phyloP scores from a whole-genome alignment of 2,329 filamentous ascomycete genomes.

The Xylariaceae sp. region DNA sequence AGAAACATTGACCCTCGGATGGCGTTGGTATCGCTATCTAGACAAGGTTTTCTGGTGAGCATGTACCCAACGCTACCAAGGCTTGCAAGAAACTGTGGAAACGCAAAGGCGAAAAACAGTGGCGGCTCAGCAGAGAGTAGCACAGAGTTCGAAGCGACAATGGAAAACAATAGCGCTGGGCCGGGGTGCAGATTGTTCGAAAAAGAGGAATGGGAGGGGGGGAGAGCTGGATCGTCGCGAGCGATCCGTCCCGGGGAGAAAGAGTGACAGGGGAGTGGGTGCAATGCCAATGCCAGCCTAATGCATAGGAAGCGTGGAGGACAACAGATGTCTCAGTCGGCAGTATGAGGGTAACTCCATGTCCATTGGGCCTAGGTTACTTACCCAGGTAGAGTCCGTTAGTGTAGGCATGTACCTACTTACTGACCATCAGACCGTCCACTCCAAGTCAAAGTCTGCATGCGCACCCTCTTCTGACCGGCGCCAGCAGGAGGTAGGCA shows the following conservation, averaged over 20 bases:
- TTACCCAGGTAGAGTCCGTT: no score
- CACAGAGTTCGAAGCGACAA: conserved; percentile 6
- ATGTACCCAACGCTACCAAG: conserved; percentile 1
- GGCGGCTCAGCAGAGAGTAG: conserved; percentile 1
- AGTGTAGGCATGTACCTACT: no score
- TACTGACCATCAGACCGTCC: no score
- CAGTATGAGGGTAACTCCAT: no score
- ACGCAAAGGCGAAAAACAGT: conserved; percentile 3
- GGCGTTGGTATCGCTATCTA: conserved; percentile 20
- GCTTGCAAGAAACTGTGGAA: conserved; percentile 1
- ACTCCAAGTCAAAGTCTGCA: no score
- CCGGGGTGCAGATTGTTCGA: conserved; percentile 12
- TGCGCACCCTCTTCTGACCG: background rate
- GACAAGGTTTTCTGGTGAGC: conserved; percentile 8
- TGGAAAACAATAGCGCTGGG: conserved; percentile 9
- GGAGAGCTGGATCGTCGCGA: conserved; percentile 20
- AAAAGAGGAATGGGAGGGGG: conserved; percentile 17
- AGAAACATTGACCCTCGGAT: conserved; percentile 29
- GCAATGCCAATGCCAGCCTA: background rate
- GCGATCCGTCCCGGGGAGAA: conserved; percentile 15
- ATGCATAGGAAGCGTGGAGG: no score
- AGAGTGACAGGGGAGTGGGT: conserved; percentile 5
- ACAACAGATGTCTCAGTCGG: background rate
- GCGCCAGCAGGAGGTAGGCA: background rate
- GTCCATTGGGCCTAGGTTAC: no score